These are phyloP conservation scores for Bryoglossum gracile DNA, from an alignment of 495 filamentous ascomycete genomes.

Conservation along the genomic window DNA sequence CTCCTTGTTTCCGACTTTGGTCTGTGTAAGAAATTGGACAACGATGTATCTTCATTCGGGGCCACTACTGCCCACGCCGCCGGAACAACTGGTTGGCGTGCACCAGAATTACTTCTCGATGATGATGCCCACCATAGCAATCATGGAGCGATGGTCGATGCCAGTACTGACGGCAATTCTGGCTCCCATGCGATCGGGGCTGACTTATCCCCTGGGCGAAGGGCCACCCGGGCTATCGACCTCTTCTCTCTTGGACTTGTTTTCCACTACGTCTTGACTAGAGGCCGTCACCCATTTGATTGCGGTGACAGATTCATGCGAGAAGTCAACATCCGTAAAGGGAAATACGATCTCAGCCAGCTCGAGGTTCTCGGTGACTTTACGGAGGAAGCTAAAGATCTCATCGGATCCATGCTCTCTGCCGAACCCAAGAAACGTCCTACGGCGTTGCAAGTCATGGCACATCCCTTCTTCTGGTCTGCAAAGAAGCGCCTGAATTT, in stretches of 20 bases:
- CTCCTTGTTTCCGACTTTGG: constrained; percentile 96
- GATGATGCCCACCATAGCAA: constrained; percentile 46
- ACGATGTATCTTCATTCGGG: constrained; percentile 87
- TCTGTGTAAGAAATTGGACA: constrained; percentile 95
- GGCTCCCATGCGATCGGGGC: constrained; percentile 32
- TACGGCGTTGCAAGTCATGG: constrained; percentile 66
- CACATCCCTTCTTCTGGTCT: constrained; percentile 95
- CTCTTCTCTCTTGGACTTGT: constrained; percentile 95
- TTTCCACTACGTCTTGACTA: constrained; percentile 91
- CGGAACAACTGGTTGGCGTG: constrained; percentile 92
- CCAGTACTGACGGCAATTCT: constrained; percentile 31
- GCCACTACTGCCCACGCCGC: constrained; percentile 90
- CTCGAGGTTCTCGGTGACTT: constrained; percentile 71
- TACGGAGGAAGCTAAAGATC: constrained; percentile 75
- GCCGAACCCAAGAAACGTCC: constrained; percentile 64
- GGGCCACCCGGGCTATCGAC: constrained; percentile 90
- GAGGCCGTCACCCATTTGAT: constrained; percentile 89
- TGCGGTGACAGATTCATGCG: constrained; percentile 88
- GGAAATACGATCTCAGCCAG: constrained; percentile 62
- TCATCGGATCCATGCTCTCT: constrained; percentile 77
- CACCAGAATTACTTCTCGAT: constrained; percentile 83
- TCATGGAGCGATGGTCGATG: constrained; percentile 18
- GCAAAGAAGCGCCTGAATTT: constrained; percentile 81
- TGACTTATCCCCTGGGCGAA: constrained; percentile 52
- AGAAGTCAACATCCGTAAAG: constrained; percentile 92